Evolutionary conservation across 2,329 filamentous ascomycete species (phyloP).

Genomic region (Fusarium chuoi): DNA sequence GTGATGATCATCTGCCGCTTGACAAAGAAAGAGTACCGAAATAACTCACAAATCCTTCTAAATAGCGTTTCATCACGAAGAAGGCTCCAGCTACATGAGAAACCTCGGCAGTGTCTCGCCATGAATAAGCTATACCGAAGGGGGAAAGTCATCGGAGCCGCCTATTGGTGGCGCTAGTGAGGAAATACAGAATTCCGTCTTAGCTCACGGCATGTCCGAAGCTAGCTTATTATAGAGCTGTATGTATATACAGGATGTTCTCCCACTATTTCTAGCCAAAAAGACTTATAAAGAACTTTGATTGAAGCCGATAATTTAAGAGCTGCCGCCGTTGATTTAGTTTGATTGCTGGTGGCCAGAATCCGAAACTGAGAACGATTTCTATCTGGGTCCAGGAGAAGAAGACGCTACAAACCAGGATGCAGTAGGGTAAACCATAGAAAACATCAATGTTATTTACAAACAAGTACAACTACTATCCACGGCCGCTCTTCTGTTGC

Average conservation of each 20-base stretch:
- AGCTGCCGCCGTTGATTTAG: not conserved
- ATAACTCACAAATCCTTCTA: no score
- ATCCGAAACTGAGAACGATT: not conserved
- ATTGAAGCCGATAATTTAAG: not conserved
- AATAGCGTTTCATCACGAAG: not conserved
- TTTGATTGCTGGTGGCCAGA: fast-evolving
- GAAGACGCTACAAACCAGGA: fast-evolving
- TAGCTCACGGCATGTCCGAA: not conserved
- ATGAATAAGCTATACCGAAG: not conserved
- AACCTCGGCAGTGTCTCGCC: not conserved
- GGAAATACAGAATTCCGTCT: not conserved
- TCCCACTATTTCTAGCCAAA: not conserved
- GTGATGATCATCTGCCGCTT: not conserved
- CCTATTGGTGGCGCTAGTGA: not conserved
- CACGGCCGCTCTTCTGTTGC: fast-evolving
- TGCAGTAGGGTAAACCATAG: not conserved
- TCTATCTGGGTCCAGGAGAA: fast-evolving
- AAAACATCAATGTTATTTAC: not conserved
- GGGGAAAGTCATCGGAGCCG: not conserved
- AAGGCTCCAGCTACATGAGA: not conserved
- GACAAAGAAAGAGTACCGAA: not conserved
- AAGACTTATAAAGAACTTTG: not conserved
- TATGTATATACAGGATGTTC: not conserved
- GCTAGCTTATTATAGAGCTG: not conserved
- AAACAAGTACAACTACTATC: fast-evolving